Evolutionary conservation across 2,329 filamentous ascomycete species (phyloP).

Genomic region (Penicillium sumatraense): DNA sequence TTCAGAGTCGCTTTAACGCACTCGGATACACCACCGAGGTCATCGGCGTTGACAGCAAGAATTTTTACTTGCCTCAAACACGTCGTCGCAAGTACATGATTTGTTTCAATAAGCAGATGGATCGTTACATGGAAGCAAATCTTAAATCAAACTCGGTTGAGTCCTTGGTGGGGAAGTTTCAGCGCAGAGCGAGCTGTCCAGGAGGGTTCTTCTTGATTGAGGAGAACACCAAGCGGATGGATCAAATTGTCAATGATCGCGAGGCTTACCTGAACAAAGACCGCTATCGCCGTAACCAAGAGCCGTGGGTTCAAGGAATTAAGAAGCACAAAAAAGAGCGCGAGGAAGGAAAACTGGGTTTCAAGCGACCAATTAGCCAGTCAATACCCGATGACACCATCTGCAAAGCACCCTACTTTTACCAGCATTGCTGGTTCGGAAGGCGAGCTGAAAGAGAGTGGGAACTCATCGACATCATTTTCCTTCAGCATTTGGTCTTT

Average conservation of each 20-base stretch:
- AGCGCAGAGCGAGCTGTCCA: slow-evolving; percentile 64
- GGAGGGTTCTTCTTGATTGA: slow-evolving; percentile 65
- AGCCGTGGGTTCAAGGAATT: not conserved
- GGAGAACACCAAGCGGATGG: slow-evolving; percentile 59
- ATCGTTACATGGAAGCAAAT: not conserved
- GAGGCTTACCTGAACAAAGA: slow-evolving; percentile 55
- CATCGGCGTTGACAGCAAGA: slow-evolving; percentile 66
- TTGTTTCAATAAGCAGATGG: slow-evolving; percentile 54
- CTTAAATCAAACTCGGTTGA: not conserved
- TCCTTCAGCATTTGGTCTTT: too few relatives aligned
- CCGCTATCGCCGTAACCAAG: not conserved
- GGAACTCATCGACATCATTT: not conserved
- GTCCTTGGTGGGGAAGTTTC: slow-evolving; percentile 44
- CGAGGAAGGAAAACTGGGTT: not conserved
- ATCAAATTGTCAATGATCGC: slow-evolving; percentile 59
- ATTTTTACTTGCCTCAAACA: slow-evolving; percentile 76
- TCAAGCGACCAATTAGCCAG: not conserved
- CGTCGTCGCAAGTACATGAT: slow-evolving; percentile 64
- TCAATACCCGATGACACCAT: not conserved
- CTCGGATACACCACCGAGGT: slow-evolving; percentile 60
- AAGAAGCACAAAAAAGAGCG: not conserved
- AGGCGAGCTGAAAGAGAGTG: not conserved
- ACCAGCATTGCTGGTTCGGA: not conserved
- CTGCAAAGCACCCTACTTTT: not conserved
- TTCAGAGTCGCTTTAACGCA: slow-evolving; percentile 50